Base-by-base conservation (phyloP, 1,284 basidiomycete genomes). In the Thecaphora thlaspeos region DNA sequence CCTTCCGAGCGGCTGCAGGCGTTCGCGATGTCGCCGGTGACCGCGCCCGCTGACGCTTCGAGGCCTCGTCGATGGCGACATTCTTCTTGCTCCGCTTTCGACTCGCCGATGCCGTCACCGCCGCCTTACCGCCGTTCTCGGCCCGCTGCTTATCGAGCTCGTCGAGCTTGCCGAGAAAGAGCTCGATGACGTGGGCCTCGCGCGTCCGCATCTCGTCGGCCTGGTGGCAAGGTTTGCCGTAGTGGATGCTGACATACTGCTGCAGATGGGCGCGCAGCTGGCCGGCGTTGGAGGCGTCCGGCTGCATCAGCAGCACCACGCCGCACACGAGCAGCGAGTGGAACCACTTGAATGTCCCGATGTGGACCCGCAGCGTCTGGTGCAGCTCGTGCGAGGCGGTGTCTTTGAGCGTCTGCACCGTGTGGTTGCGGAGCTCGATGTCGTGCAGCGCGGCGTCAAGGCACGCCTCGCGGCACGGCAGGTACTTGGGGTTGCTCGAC, bases 301-400 rank as follows among this genome's bases (percentile, higher is more conserved):
- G 73, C 15, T 64, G 61, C 48, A 75, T 61, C 22, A 76, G 60
- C 12, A 72, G 47, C 3, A 69, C 55, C 12, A 76, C 58, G 3
- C 73, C 69, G 1, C 57, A 52, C 5, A 74, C 61, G 34, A 76
- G 61, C 19, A 69, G 34, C 12, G 66, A 66, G 34, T 70, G 70
- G 50, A 73, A 73, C 58, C 67, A 72, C 42, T 70, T 69, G 54
- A 61, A 74, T 0, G 67, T 61, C 2, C 68, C 66, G 12, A 74
- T 61, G 39, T 67, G 67, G 1, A 66, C 58, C 23, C 58, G 57
- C 26, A 58, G 68, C 1, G 64, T 56, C 22, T 58, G 60, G 26
- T 56, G 66, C 3, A 68, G 42, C 5, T 60, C 61, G 23, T 52
- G 9, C 0, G 55, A 48, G 41, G 51, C 51, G 23, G 55, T 49